Evolutionary conservation across 2,329 filamentous ascomycete species (phyloP), one percentile per base, ranked within the genome.

Genomic region (Arthrobotrys entomopaga): DNA sequence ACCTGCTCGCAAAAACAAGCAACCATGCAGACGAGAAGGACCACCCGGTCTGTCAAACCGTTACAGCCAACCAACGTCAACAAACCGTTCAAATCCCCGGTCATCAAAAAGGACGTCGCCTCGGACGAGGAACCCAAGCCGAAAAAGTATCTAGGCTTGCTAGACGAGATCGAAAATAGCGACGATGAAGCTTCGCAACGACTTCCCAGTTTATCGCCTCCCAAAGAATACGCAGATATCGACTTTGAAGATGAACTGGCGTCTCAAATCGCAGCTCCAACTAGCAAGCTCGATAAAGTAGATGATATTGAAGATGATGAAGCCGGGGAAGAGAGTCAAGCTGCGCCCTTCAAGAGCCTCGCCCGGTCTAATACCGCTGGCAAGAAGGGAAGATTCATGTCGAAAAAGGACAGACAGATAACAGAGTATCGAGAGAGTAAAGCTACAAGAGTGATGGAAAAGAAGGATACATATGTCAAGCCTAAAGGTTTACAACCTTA

Each of bases 91-190:
- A 74, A 63, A 34, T 59, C 63, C 7, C 63, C 63, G 7, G 38
- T 67, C n/a, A 64, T 57, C 42, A 6, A 52, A 4, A 57, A 60
- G 42, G 40, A 52, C 13, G 6, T 34, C 29, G 29, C 10, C 29
- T 10, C 29, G 10, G 26, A 10, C 26, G 19, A 50, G 22, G 20
- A 50, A 19, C 10, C 53, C 19, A 10, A 58, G 26, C 10, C 52
- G 1, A 38, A 56, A 16, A 54, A 65, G 20, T 22, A 10, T 24
- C 22, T 8, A 19, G n/a, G n/a, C 26, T 46, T 20, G 46, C 16
- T 50, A 3, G 70, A 74, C 19, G 70, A 74, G 13, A 66, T 66
- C 22, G 57, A 67, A 22, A 57, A 74, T 22, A 67, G 57, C 63
- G 70, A 72, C 26, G 50, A 70, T 20, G 50, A 63, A 19, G 20